Evolutionary conservation across 495 filamentous ascomycete genomes (phyloP).

Genomic region (Endocarpon pusillum): DNA sequence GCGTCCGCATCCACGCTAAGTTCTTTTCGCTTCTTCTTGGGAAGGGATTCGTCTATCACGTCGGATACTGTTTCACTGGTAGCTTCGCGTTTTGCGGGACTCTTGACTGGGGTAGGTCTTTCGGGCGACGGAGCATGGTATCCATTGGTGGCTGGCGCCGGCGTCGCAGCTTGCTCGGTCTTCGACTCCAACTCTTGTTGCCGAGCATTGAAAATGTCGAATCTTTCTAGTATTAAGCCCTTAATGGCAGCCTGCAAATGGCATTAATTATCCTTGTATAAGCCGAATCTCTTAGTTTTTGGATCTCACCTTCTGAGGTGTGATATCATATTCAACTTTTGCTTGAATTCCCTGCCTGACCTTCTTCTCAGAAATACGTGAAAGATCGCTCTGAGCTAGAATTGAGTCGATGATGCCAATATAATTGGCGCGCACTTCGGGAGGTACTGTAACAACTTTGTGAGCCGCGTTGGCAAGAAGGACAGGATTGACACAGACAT

Average conservation of each 20-base stretch:
- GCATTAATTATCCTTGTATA: too few species aligned
- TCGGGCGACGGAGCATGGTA: constrained; percentile 13
- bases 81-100: constrained; percentile 38
- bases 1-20: constrained; percentile 60
- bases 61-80: constrained; percentile 33
- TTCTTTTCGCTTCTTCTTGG: constrained; percentile 40
- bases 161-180: constrained; percentile 6
- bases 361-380: constrained; percentile 81
- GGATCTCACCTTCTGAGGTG: constrained; percentile 61
- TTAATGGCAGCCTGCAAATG: constrained; percentile 54
- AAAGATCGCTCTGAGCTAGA: constrained; percentile 61
- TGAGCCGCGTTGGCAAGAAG: too few species aligned
- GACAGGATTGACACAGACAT: too few species aligned
- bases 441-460: too few species aligned
- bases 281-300: too few species aligned
- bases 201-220: constrained; percentile 57
- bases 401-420: constrained; percentile 84
- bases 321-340: constrained; percentile 63
- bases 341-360: constrained; percentile 75
- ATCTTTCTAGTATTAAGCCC: constrained; percentile 69
- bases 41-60: constrained; percentile 25
- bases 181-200: constrained; percentile 5
- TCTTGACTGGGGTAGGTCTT: constrained; percentile 33
- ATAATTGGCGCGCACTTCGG: constrained; percentile 50
- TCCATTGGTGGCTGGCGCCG: constrained; percentile 32